These are phyloP conservation scores for Fusarium sp. DNA, from an alignment of 2,329 filamentous ascomycete species.

Conservation along the genomic window DNA sequence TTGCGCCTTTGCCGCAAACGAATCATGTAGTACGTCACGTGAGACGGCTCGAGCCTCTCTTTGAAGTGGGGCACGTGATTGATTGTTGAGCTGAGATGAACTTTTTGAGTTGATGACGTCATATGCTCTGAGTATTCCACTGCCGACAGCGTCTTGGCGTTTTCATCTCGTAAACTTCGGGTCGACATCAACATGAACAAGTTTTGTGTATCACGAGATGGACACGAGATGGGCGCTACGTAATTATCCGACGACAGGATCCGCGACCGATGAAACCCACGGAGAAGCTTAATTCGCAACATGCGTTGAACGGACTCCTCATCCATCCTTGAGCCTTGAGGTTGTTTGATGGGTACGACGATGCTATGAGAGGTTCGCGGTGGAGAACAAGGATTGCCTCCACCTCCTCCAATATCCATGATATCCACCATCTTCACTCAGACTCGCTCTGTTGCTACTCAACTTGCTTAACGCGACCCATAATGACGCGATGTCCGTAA, in stretches of 20 bases:
- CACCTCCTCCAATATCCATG: constrained; percentile 18
- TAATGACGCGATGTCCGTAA: constrained; percentile 37
- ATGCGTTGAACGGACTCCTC: constrained; percentile 16
- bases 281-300: constrained; percentile 34
- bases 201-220: neutral
- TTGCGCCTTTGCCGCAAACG: constrained; percentile 18
- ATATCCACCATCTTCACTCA: constrained; percentile 33
- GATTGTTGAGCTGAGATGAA: rapidly evolving
- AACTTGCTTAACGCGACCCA: constrained; percentile 24
- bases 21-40: constrained; percentile 33
- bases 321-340: constrained; percentile 28
- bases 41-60: neutral
- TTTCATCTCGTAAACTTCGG: constrained; percentile 8
- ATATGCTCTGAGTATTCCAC: neutral
- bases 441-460: constrained; percentile 17
- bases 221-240: too few relatives aligned
- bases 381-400: constrained; percentile 29
- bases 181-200: constrained; percentile 1
- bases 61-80: constrained; percentile 21
- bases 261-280: neutral
- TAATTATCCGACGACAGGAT: constrained; percentile 1
- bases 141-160: constrained; percentile 12
- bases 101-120: constrained; percentile 23
- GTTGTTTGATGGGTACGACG: constrained; percentile 39
- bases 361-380: constrained; percentile 12